A percentile compares a stretch with the other conserved stretches of the same genome.
These are phyloP conservation scores for Fusarium concolor DNA, from an alignment of 2,329 filamentous ascomycete genomes.

Conservation along the genomic window DNA sequence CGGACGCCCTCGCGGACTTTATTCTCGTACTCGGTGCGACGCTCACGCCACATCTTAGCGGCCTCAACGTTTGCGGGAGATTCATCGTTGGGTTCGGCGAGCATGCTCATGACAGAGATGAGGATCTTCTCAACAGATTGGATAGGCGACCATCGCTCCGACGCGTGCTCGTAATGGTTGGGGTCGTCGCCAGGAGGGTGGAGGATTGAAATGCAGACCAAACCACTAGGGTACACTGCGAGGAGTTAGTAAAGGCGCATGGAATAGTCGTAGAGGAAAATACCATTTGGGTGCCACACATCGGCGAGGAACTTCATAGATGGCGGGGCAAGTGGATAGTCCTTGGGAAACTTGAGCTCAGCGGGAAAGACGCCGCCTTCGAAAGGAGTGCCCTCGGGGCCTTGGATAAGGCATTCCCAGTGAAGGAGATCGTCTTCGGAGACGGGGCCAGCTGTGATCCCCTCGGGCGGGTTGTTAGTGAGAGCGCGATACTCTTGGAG, in stretches of 20 bases:
- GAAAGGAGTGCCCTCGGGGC: conserved; percentile 94
- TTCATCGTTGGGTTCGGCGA: conserved; percentile 96
- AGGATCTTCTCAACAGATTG: conserved; percentile 98
- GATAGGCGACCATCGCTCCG: conserved; percentile 95
- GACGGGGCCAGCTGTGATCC: conserved; percentile 93
- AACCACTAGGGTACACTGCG: conserved; percentile 89
- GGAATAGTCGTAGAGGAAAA: conserved; percentile 31
- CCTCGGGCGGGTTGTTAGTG: conserved; percentile 94
- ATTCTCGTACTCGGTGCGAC: conserved; percentile 84
- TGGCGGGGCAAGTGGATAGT: conserved; percentile 96
- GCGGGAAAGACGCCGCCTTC: conserved; percentile 96
- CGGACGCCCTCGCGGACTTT: conserved; percentile 86
- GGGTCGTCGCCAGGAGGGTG: conserved; percentile 97
- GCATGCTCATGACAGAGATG: conserved; percentile 97
- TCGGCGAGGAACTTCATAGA: conserved; percentile 96
- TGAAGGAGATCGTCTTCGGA: conserved; percentile 94
- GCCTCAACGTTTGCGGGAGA: conserved; percentile 96
- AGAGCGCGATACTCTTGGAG: conserved; percentile 97
- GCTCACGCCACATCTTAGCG: conserved; percentile 94
- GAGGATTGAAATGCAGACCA: conserved; percentile 98
- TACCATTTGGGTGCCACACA: conserved; percentile 97
- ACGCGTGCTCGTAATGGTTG: conserved; percentile 97
- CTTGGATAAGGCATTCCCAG: conserved; percentile 97
- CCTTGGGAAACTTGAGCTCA: conserved; percentile 92
- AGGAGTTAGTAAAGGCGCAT: background rate